phyloP scores from a whole-genome alignment of 768 basidiomycete genomes.

The Suillus clintonianus region DNA sequence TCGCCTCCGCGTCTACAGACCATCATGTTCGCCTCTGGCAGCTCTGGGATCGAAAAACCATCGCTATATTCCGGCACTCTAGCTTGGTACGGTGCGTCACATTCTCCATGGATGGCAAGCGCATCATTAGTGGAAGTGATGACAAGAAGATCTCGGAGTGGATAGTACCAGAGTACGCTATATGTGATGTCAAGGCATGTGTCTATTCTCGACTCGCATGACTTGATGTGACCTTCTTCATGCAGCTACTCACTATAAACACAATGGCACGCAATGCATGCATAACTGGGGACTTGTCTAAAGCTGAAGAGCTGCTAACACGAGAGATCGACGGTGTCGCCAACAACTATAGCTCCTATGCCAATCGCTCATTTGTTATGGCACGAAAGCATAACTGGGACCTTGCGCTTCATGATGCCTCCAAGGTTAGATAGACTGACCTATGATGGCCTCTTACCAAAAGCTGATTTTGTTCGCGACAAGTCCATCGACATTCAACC shows the following conservation, averaged over 20 bases:
- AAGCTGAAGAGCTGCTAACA: background rate
- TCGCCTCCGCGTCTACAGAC: background rate
- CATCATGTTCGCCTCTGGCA: background rate
- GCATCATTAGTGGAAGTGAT: no score
- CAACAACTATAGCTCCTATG: background rate
- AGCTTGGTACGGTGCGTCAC: no score
- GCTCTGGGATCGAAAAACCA: background rate
- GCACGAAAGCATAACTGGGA: background rate
- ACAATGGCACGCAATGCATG: background rate
- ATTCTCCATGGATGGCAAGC: no score
- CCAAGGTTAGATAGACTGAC: background rate
- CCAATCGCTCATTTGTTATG: slow-evolving; percentile 1
- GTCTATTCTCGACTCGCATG: no score
- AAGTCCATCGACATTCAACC: background rate
- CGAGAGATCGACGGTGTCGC: background rate
- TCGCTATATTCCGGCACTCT: background rate
- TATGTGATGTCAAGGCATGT: no score
- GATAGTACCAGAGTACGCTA: no score
- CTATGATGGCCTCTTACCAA: background rate
- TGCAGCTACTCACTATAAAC: background rate
- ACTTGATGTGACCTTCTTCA: background rate
- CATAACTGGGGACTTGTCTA: background rate
- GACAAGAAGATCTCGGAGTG: no score
- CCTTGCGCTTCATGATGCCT: background rate
- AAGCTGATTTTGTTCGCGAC: background rate